These are phyloP conservation scores for Blastomyces parvus DNA, from an alignment of 2,329 filamentous ascomycete species.

Conservation along the genomic window DNA sequence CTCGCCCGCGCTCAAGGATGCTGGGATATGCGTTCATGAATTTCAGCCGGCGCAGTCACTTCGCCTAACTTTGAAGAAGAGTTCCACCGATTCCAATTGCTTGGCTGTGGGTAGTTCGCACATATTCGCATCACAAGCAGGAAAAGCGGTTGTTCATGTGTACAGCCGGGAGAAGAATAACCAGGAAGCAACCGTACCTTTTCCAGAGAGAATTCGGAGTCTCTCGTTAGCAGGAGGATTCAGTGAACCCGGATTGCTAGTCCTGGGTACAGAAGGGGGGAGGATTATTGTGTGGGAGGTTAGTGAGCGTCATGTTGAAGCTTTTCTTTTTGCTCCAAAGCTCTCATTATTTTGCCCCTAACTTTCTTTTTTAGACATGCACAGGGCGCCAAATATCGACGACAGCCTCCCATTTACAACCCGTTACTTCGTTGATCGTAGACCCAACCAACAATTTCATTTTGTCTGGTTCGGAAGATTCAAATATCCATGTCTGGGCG, in stretches of 20 bases:
- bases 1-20: constrained; percentile 56
- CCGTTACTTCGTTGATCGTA: constrained; percentile 62
- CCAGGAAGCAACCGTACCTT: constrained; percentile 80
- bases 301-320: constrained; percentile 23
- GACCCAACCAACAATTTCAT: constrained; percentile 52
- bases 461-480: constrained; percentile 51
- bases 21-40: constrained; percentile 77
- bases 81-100: constrained; percentile 66
- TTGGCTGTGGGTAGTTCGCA: constrained; percentile 73
- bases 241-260: constrained; percentile 48
- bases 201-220: constrained; percentile 76
- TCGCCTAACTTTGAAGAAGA: constrained; percentile 81
- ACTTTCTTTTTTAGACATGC: constrained; percentile 26
- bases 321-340: background rate
- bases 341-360: background rate
- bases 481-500: constrained; percentile 88
- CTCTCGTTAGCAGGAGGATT: constrained; percentile 60
- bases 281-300: constrained; percentile 91
- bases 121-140: constrained; percentile 81
- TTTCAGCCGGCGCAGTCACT: constrained; percentile 68
- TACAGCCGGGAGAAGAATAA: constrained; percentile 76
- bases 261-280: constrained; percentile 75
- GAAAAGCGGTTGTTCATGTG: constrained; percentile 87
- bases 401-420: constrained; percentile 34
- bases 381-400: constrained; percentile 39